Evolutionary conservation across 1,139 yeast genomes (phyloP).

Genomic region (Barnettozyma hawaiiensis): DNA sequence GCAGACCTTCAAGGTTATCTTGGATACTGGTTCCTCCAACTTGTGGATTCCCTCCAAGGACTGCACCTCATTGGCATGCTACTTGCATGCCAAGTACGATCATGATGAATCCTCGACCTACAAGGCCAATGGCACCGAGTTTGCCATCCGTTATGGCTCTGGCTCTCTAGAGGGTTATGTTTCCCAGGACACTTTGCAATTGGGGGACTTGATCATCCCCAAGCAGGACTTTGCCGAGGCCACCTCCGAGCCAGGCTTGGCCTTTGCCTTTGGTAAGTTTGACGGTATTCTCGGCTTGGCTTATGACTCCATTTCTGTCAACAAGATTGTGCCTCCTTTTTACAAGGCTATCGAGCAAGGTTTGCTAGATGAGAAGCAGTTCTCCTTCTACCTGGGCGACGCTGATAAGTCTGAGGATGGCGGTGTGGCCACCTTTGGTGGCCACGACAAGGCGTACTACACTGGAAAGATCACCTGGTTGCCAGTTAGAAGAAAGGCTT

Average conservation of each 20-base stretch:
- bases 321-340: constrained; percentile 86
- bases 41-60: constrained; percentile 92
- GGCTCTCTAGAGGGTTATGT: constrained; percentile 90
- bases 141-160: constrained; percentile 84
- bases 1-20: constrained; percentile 81
- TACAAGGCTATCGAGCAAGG: constrained; percentile 83
- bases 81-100: constrained; percentile 84
- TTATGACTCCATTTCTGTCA: constrained; percentile 83
- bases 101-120: constrained; percentile 74
- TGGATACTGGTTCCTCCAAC: constrained; percentile 95
- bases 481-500: constrained; percentile 98
- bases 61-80: constrained; percentile 92
- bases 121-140: constrained; percentile 78
- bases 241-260: constrained; percentile 93
- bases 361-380: constrained; percentile 73
- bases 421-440: constrained; percentile 94
- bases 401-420: constrained; percentile 63
- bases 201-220: constrained; percentile 82
- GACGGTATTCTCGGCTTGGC: constrained; percentile 96
- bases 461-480: constrained; percentile 85
- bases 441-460: constrained; percentile 69
- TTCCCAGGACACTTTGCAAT: constrained; percentile 70
- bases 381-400: constrained; percentile 88
- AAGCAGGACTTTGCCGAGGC: constrained; percentile 95
- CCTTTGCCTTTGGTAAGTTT: constrained; percentile 96